phyloP scores from a whole-genome alignment of 2,329 filamentous ascomycete species.

The Penicillium brasilianum region DNA sequence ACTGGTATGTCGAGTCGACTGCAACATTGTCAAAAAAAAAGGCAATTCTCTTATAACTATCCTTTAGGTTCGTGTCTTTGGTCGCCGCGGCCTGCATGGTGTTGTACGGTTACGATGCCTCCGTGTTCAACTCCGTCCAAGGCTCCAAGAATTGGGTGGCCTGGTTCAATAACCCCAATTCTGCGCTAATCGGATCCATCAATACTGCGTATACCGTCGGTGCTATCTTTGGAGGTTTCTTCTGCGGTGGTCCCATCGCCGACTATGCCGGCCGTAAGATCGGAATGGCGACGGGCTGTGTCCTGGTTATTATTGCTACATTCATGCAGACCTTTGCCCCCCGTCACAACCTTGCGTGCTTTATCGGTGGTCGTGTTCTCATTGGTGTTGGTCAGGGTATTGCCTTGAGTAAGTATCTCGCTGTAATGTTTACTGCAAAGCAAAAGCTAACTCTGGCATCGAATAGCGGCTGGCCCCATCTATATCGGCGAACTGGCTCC shows the following conservation, averaged over 20 bases:
- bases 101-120: conserved; percentile 75
- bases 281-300: conserved; percentile 69
- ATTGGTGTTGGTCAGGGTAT: conserved; percentile 74
- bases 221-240: conserved; percentile 72
- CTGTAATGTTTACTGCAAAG: not conserved
- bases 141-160: conserved; percentile 69
- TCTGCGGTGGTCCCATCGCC: conserved; percentile 68
- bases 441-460: conserved; percentile 13
- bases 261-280: conserved; percentile 66
- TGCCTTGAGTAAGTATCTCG: conserved; percentile 58
- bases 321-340: conserved; percentile 72
- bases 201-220: conserved; percentile 75
- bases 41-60: not conserved
- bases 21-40: not conserved
- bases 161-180: conserved; percentile 60
- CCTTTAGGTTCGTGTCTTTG: conserved; percentile 65
- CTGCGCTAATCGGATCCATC: conserved; percentile 59
- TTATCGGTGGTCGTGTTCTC: conserved; percentile 70
- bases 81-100: conserved; percentile 77
- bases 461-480: conserved; percentile 66
- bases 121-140: conserved; percentile 74
- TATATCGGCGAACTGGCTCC: conserved; percentile 74
- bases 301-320: conserved; percentile 69
- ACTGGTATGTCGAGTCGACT: conserved; percentile 32
- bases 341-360: conserved; percentile 64